phyloP scores from a whole-genome alignment of 768 basidiomycete genomes.

The Serendipita sp. region DNA sequence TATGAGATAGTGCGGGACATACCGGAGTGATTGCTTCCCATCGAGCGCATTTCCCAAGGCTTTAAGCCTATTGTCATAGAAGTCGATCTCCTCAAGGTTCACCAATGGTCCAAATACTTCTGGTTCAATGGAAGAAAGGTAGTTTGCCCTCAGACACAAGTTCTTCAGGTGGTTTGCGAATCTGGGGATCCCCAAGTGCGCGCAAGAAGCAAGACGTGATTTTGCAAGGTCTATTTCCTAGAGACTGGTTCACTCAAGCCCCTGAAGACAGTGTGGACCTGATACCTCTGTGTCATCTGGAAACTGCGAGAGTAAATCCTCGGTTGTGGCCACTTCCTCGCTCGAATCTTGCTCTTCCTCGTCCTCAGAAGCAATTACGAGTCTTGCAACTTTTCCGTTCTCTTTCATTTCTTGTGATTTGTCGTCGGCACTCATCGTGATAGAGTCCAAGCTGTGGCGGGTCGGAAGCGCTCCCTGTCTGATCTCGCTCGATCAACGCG shows the following conservation, averaged over 20 bases:
- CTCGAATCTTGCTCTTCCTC: not conserved
- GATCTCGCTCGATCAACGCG: not conserved
- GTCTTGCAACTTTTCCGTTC: not conserved
- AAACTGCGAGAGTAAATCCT: constrained; percentile 57
- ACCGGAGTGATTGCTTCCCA: constrained; percentile 40
- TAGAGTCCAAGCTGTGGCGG: not conserved
- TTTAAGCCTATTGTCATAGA: constrained; percentile 94
- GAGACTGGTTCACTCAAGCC: constrained; percentile 9
- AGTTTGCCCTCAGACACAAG: constrained; percentile 78
- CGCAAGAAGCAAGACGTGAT: constrained; percentile 44
- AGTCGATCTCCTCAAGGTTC: constrained; percentile 73
- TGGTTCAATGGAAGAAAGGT: constrained; percentile 54
- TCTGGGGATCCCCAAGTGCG: constrained; percentile 45
- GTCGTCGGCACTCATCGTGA: not conserved
- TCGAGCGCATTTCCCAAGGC: constrained; percentile 49
- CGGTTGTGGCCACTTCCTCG: constrained; percentile 6
- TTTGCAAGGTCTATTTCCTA: constrained; percentile 84
- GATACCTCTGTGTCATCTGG: constrained; percentile 75
- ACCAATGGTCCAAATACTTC: constrained; percentile 49
- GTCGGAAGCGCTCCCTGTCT: not conserved
- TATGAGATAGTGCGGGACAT: constrained; percentile 16
- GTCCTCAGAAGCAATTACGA: constrained; percentile 3
- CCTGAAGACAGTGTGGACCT: constrained; percentile 6
- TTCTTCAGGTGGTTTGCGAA: constrained; percentile 54
- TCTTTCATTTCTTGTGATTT: not conserved